These are phyloP conservation scores for Phoma sp. DNA, from an alignment of 2,329 filamentous ascomycete species.

Conservation along the genomic window DNA sequence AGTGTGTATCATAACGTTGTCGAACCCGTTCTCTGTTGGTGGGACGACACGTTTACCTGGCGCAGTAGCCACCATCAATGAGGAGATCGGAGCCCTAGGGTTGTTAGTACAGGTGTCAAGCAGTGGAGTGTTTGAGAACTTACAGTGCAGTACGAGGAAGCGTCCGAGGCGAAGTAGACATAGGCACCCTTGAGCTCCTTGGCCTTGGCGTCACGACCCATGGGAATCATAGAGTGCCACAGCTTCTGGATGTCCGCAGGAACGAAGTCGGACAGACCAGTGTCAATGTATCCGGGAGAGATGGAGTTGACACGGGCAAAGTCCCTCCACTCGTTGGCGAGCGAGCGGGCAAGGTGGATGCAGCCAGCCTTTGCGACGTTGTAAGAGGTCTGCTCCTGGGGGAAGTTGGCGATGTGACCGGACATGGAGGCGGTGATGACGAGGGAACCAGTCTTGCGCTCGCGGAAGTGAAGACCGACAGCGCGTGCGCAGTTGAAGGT, in stretches of 20 bases:
- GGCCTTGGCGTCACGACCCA: constrained; percentile 76
- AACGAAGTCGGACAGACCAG: constrained; percentile 70
- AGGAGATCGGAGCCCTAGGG: constrained; percentile 66
- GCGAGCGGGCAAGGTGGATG: constrained; percentile 67
- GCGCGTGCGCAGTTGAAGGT: constrained; percentile 88
- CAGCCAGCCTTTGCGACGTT: constrained; percentile 67
- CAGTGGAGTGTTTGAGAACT: constrained; percentile 13
- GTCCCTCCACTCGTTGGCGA: constrained; percentile 74
- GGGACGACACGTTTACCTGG: constrained; percentile 41
- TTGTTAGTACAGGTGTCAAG: constrained; percentile 38
- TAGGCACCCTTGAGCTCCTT: constrained; percentile 84
- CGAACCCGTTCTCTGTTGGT: constrained; percentile 18
- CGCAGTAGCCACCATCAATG: constrained; percentile 76
- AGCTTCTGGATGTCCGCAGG: constrained; percentile 71
- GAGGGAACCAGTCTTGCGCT: constrained; percentile 68
- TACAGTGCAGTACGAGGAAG: constrained; percentile 80
- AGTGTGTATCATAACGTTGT: constrained; percentile 19
- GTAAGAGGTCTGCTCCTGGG: constrained; percentile 65
- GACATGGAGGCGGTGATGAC: constrained; percentile 78
- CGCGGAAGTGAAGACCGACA: constrained; percentile 79
- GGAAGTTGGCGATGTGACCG: constrained; percentile 84
- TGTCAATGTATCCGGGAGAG: constrained; percentile 73
- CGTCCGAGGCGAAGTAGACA: constrained; percentile 81
- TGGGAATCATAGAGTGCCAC: constrained; percentile 80
- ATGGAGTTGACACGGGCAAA: constrained; percentile 73